Base-by-base conservation (phyloP, 2,329 filamentous ascomycete species). In the Claviceps sp. region DNA sequence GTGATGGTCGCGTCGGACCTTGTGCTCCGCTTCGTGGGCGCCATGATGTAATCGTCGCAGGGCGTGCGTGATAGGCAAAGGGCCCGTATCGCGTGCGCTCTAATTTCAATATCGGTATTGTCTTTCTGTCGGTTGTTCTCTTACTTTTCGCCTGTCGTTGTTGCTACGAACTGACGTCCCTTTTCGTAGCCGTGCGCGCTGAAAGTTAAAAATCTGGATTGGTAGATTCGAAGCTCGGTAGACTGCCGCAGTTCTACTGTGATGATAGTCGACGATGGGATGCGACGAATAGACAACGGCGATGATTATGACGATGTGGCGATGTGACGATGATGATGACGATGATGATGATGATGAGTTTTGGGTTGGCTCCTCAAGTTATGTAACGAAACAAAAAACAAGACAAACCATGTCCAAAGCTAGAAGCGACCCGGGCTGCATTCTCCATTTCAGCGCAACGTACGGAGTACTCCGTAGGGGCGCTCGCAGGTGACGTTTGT, bases 1-100 rank as follows among this genome's bases (percentile, higher is more conserved):
- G 59, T 56, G 47, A 55, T 47, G 38, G 50, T 26, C 18, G 53
- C 52, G 18, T 53, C 52, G 22, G 54, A 52, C 52, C 52, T 56
- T 13, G 54, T 54, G 54, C 59, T 59, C 59, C 62, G 58, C 53
- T 56, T 55, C 7, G 58, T 59, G 24, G 61, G 53, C 57, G 56
- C 51, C 57, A 59, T 57, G 6, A 20, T 46, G 44, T 9, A 30
- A 45, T 46, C 16, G 43, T 16, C 14, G 38, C n/a, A n/a, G 38
- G 14, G 8, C 14, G 22, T 41, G 30, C 11, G 48, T 51, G 9
- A 20, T 16, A 30, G 43, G 43, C 14, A 37, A 30, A 30, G 43
- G 5, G 14, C 16, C 26, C 30, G 11, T 44, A 14, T 50, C 38
- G 37, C 16, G 47, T 48, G 30, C 30, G 30, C 30, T 34, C 30